These are phyloP conservation scores for Metschnikowia reukaufii DNA, from an alignment of 805 yeast genomes.

Conservation along the genomic window DNA sequence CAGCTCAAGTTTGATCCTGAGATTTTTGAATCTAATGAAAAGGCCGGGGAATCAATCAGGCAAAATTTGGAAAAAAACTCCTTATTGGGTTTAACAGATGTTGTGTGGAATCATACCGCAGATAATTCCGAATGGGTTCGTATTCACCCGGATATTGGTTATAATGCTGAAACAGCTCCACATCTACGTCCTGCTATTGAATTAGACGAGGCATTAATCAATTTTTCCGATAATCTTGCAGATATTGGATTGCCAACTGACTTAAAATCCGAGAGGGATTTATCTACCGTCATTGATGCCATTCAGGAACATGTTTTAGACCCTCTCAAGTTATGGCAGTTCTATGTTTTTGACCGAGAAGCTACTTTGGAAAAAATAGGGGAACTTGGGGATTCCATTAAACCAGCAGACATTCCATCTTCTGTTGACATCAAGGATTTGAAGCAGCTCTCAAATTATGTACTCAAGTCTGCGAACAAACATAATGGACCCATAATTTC, in stretches of 20 bases:
- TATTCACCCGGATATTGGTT: conserved; percentile 89
- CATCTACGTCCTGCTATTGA: conserved; percentile 84
- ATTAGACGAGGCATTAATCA: conserved; percentile 66
- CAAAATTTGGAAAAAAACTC: conserved; percentile 53
- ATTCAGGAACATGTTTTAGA: conserved; percentile 67
- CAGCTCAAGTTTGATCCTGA: conserved; percentile 75
- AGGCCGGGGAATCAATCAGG: conserved; percentile 53
- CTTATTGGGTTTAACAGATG: conserved; percentile 80
- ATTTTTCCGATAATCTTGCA: conserved; percentile 60
- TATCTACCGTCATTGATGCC: conserved; percentile 63
- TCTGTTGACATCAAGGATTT: conserved; percentile 39
- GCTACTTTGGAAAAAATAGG: conserved; percentile 41
- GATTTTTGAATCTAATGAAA: conserved; percentile 53
- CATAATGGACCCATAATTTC: conserved; percentile 46
- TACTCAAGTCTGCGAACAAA: conserved; percentile 42
- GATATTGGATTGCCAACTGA: conserved; percentile 61
- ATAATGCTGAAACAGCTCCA: conserved; percentile 83
- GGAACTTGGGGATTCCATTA: conserved; percentile 32
- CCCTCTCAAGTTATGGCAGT: conserved; percentile 80
- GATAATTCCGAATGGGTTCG: conserved; percentile 82
- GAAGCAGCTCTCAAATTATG: conserved; percentile 49
- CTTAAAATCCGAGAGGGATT: conserved; percentile 51
- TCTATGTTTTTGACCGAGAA: conserved; percentile 66
- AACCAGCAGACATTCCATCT: conserved; percentile 44
- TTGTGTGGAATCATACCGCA: conserved; percentile 95